Evolutionary conservation across 108 stramenopile species (phyloP).

Genomic region (Pseudonitzschia multiseries): DNA sequence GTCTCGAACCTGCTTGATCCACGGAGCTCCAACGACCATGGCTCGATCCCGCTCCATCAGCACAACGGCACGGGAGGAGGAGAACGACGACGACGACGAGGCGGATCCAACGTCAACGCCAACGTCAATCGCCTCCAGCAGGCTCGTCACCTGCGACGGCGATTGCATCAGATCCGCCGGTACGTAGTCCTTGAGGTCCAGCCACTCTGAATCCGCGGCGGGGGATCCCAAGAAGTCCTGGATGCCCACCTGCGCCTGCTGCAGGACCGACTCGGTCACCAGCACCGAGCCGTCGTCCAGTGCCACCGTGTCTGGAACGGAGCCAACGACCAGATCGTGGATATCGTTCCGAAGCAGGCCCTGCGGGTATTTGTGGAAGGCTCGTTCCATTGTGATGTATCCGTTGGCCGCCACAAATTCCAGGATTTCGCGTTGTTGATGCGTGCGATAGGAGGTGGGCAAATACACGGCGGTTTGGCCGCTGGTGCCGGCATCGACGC

Average conservation of each 20-base stretch:
- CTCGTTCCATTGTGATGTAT: conserved; percentile 24
- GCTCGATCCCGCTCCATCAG: conserved; percentile 6
- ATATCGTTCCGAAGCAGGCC: conserved; percentile 1
- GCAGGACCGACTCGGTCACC: not conserved
- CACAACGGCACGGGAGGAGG: conserved; percentile 1
- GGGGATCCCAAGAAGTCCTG: conserved; percentile 15
- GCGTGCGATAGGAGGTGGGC: conserved; percentile 20
- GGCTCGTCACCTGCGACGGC: not conserved
- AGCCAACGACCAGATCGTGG: not conserved
- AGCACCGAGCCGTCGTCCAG: conserved; percentile 5
- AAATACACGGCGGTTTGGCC: conserved; percentile 18
- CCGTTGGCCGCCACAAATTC: conserved; percentile 33
- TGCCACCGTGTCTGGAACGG: not conserved
- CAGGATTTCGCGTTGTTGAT: conserved; percentile 19
- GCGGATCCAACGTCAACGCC: too few species aligned
- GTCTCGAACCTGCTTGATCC: conserved; percentile 8
- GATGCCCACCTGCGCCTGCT: conserved; percentile 8
- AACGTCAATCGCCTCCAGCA: conserved; percentile 2
- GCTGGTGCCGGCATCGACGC: conserved; percentile 2
- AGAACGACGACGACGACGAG: too few species aligned
- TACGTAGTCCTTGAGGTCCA: conserved; percentile 27
- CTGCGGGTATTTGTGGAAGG: not conserved
- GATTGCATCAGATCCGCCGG: conserved; percentile 22
- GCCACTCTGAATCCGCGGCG: not conserved
- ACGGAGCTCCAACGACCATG: conserved; percentile 8